A percentile compares a stretch with the other conserved stretches of the same genome.
phyloP scores from a whole-genome alignment of 805 yeast genomes.

The Yarrowia sp. region DNA sequence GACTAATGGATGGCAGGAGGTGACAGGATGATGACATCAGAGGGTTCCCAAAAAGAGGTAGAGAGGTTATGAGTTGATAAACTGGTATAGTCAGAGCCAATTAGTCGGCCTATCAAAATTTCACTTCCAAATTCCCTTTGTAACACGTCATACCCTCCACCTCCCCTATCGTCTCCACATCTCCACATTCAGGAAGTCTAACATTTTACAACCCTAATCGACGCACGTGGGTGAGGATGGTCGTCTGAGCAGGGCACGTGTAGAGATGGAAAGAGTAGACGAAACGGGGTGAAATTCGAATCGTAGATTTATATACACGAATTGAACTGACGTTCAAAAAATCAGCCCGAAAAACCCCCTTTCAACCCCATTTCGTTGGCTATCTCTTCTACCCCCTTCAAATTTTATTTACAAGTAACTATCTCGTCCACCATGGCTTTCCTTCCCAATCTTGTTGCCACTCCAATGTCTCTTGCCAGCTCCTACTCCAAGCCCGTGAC shows the following conservation, averaged over 20 bases:
- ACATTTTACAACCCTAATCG: conserved; percentile 7
- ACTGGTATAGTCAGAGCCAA: too few relatives aligned
- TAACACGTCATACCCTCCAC: too few relatives aligned
- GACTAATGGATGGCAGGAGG: neutral
- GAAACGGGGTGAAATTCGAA: neutral
- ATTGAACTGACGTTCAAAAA: neutral
- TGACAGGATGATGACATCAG: too few relatives aligned
- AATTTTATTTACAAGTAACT: neutral
- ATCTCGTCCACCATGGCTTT: conserved; percentile 15
- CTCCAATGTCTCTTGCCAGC: conserved; percentile 37
- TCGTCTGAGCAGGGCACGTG: neutral
- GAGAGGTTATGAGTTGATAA: too few relatives aligned
- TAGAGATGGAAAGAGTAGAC: too few relatives aligned
- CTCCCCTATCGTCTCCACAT: neutral
- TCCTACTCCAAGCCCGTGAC: conserved; percentile 62
- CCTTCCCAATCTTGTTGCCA: conserved; percentile 33
- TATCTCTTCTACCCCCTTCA: neutral
- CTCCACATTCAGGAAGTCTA: conserved; percentile 12
- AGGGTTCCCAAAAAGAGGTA: too few relatives aligned
- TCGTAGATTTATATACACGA: too few relatives aligned
- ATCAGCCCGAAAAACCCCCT: neutral
- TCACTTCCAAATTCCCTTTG: too few relatives aligned
- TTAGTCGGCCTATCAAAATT: too few relatives aligned
- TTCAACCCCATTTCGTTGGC: too few relatives aligned
- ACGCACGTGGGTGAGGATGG: conserved; percentile 16